A percentile compares a stretch with the other conserved stretches of the same genome.
Conservation (phyloP, 805 yeast species). For the Candida boleticola region DNA sequence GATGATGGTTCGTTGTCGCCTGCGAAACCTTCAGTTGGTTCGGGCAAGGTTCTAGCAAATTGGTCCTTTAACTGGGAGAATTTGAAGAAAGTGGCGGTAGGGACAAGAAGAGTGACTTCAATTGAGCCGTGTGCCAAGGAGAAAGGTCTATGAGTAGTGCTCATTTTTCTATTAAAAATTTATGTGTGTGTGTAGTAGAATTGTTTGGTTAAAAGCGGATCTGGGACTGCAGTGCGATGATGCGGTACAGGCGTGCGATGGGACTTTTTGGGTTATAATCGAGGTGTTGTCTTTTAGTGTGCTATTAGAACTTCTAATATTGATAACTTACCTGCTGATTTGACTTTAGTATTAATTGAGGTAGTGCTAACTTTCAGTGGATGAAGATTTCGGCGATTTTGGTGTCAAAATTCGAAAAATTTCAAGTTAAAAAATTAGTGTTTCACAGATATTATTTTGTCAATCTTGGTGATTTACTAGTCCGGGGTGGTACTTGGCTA, state of each 20-base stretch:
- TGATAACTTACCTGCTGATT: too few relatives aligned
- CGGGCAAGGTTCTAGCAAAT: conserved; percentile 74
- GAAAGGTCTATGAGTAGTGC: conserved; percentile 62
- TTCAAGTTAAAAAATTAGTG: too few relatives aligned
- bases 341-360: too few relatives aligned
- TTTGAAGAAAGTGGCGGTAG: conserved; percentile 73
- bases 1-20: conserved; percentile 86
- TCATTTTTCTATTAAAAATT: conserved; percentile 12
- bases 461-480: neutral
- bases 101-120: conserved; percentile 86
- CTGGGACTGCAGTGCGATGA: too few relatives aligned
- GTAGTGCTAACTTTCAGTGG: too few relatives aligned
- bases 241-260: too few relatives aligned
- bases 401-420: neutral
- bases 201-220: too few relatives aligned
- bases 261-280: too few relatives aligned
- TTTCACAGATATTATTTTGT: too few relatives aligned
- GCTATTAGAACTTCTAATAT: too few relatives aligned
- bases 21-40: conserved; percentile 78
- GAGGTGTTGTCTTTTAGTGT: too few relatives aligned
- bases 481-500: neutral
- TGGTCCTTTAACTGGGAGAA: conserved; percentile 87
- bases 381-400: too few relatives aligned
- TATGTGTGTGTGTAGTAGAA: neutral
- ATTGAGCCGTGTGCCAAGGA: conserved; percentile 80